Evolutionary conservation across 2,329 filamentous ascomycete genomes (phyloP), one percentile per base, ranked within the genome.

Genomic region (Fusarium xyrophilum): DNA sequence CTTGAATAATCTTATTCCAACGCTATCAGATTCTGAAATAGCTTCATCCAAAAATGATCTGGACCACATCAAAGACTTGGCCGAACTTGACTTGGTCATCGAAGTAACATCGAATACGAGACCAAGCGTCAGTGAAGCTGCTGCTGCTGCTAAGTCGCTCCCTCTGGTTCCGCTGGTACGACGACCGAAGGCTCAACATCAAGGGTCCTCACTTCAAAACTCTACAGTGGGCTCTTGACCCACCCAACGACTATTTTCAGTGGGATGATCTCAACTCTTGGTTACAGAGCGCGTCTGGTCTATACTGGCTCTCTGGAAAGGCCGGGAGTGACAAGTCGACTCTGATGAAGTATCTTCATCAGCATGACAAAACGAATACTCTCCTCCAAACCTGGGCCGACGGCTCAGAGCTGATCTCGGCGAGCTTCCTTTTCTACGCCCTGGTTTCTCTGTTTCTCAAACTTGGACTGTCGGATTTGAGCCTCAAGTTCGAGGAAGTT

Each of bases 341-440:
- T 0, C 10, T 58, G 2, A 60, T 60, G 52, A 60, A 60, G 2
- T 21, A 46, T 5, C 39, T 60, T 2, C 17, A n/a, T 7, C 5
- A 33, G 5, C 19, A 55, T 15, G 3, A 2, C 0, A 3, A 17
- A 2, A 58, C 23, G 0, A 10, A 12, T 2, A 0, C 23, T 4
- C 23, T 39, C 0, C 6, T 58, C 1, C 3, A 3, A 8, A 2
- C 1, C 0, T 48, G 35, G 42, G 15, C 23, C 4, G 5, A 3
- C 6, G n/a, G 14, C 0, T 25, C n/a, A 0, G 10, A 28, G 0
- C 2, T 48, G 0, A 11, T 30, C 0, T n/a, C n/a, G 0, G 7
- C n/a, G 4, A 58, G 7, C 2, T 60, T 57, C 23, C 47, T 35
- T 2, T 60, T 60, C 10, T 60, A 40, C 3, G 42, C 40, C 1